Evolutionary conservation across 192 early-diverging fungal species (phyloP), one percentile per base, ranked within the genome.

Genomic region (Coemansia sp.): DNA sequence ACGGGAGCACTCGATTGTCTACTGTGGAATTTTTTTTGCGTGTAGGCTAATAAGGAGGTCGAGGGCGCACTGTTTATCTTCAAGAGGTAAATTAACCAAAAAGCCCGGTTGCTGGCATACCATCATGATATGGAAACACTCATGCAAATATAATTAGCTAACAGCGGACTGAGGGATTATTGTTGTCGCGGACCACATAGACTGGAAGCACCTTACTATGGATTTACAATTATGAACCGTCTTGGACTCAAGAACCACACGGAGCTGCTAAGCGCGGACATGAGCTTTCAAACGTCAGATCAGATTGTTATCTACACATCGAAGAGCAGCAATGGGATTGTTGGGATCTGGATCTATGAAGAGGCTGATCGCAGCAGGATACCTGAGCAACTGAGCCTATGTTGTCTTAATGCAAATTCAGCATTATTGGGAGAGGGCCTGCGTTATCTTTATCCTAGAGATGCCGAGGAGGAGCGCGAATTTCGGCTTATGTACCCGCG

Each of bases 21-120:
- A 38, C 56, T 23, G 30, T 34, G 38, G 32, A 14, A 9, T 32
- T 27, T 22, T 25, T 27, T 22, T 25, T 27, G 60, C 30, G 19
- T 63, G 32, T 81, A 95, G 95, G 88, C 86, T 64, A 96, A 95
- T 67, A 87, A 86, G 66, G 89, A 88, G 7, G 90, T 95, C 21
- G 94, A 96, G 75, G 95, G 95, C 25, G 93, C 94, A 18, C 83
- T 96, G 56, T 98, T 98, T 82, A 68, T 98, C 34, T 88, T 89
- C 63, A 84, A 87, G 74, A 87, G 93, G 84, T 88, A 78, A 44
- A 56, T 30, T 1, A 48, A 12, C 8, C 21, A 12, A 19, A 5
- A 14, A 4, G 8, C 7, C 7, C 32, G 7, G 32, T 10, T 7
- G 32, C 32, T 34, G 32, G 32, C 7, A 34, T 34, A 34, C 12